These are phyloP conservation scores for Eucalyptus erythrocorys DNA, from an alignment of 345 rosid species.

Conservation along the genomic window DNA sequence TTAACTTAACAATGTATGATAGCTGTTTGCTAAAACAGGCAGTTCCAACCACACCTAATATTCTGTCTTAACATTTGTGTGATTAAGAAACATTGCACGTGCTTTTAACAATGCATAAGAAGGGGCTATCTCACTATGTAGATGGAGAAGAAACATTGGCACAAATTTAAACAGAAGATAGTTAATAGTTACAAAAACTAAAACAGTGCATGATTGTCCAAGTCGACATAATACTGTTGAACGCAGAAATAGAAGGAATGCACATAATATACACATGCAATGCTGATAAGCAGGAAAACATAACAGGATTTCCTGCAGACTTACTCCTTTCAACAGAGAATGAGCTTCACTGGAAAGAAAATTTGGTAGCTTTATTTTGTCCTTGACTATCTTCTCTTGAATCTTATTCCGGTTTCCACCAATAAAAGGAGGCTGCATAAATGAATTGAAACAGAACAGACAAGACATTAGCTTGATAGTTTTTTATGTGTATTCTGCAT, in stretches of 20 bases:
- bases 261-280: not conserved
- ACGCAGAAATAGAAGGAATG: not conserved
- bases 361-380: conserved; percentile 63
- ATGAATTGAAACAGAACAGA: not conserved
- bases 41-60: not conserved
- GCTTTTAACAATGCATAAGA: not conserved
- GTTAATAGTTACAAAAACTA: not conserved
- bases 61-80: not conserved
- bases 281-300: not conserved
- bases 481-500: not conserved
- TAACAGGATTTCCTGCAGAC: not conserved
- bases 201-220: not conserved
- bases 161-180: not conserved
- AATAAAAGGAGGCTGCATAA: conserved; percentile 68
- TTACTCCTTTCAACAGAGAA: conserved; percentile 76
- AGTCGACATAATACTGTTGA: not conserved
- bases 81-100: not conserved
- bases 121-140: not conserved
- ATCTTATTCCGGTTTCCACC: conserved; percentile 47
- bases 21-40: not conserved
- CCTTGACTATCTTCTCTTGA: conserved; percentile 77
- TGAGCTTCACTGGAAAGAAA: conserved; percentile 76
- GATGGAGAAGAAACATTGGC: not conserved
- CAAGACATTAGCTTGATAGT: not conserved
- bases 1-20: not conserved